Conservation (phyloP, 495 filamentous ascomycete species). For the Sordaria brevicollis region DNA sequence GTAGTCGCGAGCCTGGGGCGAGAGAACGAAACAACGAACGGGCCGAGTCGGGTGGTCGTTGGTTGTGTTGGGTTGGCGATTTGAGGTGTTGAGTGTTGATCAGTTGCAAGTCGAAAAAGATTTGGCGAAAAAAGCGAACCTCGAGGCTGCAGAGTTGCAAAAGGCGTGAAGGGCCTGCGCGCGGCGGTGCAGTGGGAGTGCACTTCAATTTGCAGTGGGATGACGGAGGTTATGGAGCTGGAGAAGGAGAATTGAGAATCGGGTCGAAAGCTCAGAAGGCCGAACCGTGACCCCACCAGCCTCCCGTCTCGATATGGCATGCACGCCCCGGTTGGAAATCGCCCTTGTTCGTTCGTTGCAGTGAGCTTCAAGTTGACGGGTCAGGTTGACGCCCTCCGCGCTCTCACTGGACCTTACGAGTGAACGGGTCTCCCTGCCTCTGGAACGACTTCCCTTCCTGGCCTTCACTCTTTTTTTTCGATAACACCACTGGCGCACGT, state of each 20-base stretch:
- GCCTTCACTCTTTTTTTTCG: neutral
- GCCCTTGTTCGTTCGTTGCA: neutral
- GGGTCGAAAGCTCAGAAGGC: slow-evolving; percentile 28
- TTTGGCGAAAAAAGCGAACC: neutral
- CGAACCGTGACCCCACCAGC: slow-evolving; percentile 25
- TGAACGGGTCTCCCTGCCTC: neutral
- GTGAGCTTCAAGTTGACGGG: neutral
- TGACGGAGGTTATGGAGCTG: slow-evolving; percentile 20
- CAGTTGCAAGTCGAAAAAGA: neutral
- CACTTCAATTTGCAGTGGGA: slow-evolving; percentile 6
- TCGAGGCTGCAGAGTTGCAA: neutral
- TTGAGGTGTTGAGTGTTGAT: neutral
- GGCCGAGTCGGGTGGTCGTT: neutral
- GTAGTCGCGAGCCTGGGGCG: neutral
- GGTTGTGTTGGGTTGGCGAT: neutral
- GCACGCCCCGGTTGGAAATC: neutral
- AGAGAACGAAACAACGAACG: neutral
- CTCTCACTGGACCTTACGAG: neutral
- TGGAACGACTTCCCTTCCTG: neutral
- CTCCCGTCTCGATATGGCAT: slow-evolving; percentile 20
- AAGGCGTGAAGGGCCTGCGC: neutral
- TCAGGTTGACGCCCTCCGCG: neutral
- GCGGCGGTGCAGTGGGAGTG: neutral
- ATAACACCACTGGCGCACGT: neutral
- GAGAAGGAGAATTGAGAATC: slow-evolving; percentile 23